Base-by-base conservation (phyloP, 768 basidiomycete species). In the Suillus subalutaceus region DNA sequence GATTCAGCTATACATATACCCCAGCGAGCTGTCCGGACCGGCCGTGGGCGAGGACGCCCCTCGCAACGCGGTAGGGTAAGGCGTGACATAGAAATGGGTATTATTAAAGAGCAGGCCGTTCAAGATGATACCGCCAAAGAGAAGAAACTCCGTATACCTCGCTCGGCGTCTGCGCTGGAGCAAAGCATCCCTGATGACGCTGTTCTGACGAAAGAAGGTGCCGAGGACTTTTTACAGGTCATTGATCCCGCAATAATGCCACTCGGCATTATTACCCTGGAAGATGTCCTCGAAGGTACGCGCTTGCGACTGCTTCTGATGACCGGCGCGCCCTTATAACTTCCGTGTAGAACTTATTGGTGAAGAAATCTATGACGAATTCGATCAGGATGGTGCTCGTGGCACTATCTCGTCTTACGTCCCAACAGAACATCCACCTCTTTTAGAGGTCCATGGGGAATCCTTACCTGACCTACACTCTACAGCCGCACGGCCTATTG, bases 361-460 rank as follows among this genome's bases (percentile, higher is more conserved):
- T 16, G 93, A 96, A 78, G 94, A 96, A 72, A 95, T 96, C 62
- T 93, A 92, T 67, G 93, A 96, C 72, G 94, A 96, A 78, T 95
- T 93, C 73, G 94, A 95, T 72, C 84, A 85, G 13, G 86, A 92
- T 75, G 92, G 91, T 50, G 86, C 86, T n/a, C 85, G 82, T 67
- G 86, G 84, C 83, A 72, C 86, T 74, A 72, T 82, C 68, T 82
- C 78, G 26, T 79, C 72, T 63, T 85, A 77, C 72, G 79, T 79
- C 67, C 77, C 78, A 37, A 74, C 76, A 40, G 74, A 75, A 59
- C 46, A 44, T 37, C 58, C 67, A 69, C 67, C 73, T 66, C 64
- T 52, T 77, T 78, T 68, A 75, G 80, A 68, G 70, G 73, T 64
- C 40, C 65, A 44, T 67, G 72, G 62, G 65, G 71, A 75, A 65